Base-by-base conservation (phyloP, 108 stramenopile species). In the Nitzschia palea region DNA sequence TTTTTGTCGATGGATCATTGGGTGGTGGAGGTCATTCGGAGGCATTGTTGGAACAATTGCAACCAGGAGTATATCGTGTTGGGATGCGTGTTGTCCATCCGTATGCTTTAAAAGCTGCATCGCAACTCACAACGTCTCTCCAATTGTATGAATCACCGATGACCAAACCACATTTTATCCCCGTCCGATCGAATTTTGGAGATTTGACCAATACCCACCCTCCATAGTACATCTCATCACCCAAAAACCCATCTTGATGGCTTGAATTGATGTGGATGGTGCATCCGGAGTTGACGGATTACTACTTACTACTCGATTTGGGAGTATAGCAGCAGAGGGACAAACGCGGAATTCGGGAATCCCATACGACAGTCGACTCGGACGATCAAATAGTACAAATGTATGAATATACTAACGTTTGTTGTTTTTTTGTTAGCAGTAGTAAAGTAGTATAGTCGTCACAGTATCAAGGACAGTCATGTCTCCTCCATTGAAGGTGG, bases 271-370 rank as follows among this genome's bases (percentile, higher is more conserved):
- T 20, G 56, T 44, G 44, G 65, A 47, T 28, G 60, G 57, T 51
- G 36, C 18, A 44, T 15, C 66, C 10, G 82, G 84, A 20, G 91
- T 93, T 8, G 94, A 96, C 67, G 97, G 97, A n/a, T 87, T 98
- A 44, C 70, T 43, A 34, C 26, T 27, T n/a, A n/a, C n/a, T 98
- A 9, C 71, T 98, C 10, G 97, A 98, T 77, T 70, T 96, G 26
- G 97, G 97, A 9, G 93, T 98, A 98, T 58, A 98, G 96, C 95
- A 71, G 97, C 14, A 95, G 96, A 94, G 67, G 77, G 15, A 57
- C 37, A 2, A 51, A 51, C n/a, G 22, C 20, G 15, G 30, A n/a
- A n/a, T n/a, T n/a, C n/a, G n/a, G n/a, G n/a, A n/a, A n/a, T n/a
- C n/a, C n/a, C n/a, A n/a, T n/a, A n/a, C n/a, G n/a, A n/a, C n/a